phyloP scores from a whole-genome alignment of 805 yeast species.

The Torulaspora indica region DNA sequence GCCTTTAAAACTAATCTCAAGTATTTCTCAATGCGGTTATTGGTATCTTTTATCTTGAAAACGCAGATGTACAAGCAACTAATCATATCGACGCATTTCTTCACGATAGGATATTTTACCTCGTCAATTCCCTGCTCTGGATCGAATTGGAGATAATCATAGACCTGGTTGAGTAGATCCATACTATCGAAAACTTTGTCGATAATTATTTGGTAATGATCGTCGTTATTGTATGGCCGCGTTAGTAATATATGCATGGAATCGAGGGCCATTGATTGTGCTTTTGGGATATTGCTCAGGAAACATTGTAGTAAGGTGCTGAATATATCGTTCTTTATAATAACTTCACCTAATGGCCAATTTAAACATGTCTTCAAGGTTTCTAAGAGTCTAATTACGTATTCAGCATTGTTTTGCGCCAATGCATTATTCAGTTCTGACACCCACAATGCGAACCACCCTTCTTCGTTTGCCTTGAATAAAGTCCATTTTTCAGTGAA shows the following conservation, averaged over 20 bases:
- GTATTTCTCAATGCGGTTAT: slow-evolving; percentile 60
- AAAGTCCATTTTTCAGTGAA: slow-evolving; percentile 42
- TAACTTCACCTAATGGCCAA: slow-evolving; percentile 80
- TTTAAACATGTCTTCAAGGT: slow-evolving; percentile 85
- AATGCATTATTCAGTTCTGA: slow-evolving; percentile 47
- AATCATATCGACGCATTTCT: slow-evolving; percentile 89
- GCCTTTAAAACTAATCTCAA: slow-evolving; percentile 72
- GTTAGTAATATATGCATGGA: slow-evolving; percentile 86
- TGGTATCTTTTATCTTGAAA: slow-evolving; percentile 46
- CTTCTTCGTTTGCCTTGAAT: slow-evolving; percentile 67
- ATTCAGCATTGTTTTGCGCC: slow-evolving; percentile 40
- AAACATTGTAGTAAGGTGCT: slow-evolving; percentile 58
- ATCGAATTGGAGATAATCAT: slow-evolving; percentile 47
- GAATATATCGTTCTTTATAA: slow-evolving; percentile 62
- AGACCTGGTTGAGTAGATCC: slow-evolving; percentile 59
- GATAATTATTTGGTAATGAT: slow-evolving; percentile 71
- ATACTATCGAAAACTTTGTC: slow-evolving; percentile 84
- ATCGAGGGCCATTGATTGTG: slow-evolving; percentile 82
- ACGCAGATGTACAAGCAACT: slow-evolving; percentile 44
- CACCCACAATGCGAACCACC: slow-evolving; percentile 83
- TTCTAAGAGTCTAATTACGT: slow-evolving; percentile 65
- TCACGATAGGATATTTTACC: slow-evolving; percentile 69
- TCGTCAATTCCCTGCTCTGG: slow-evolving; percentile 70
- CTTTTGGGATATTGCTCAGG: slow-evolving; percentile 53
- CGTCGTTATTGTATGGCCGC: slow-evolving; percentile 58